phyloP scores from a whole-genome alignment of 1,139 yeast genomes.

The Saccharomyces uvarum region DNA sequence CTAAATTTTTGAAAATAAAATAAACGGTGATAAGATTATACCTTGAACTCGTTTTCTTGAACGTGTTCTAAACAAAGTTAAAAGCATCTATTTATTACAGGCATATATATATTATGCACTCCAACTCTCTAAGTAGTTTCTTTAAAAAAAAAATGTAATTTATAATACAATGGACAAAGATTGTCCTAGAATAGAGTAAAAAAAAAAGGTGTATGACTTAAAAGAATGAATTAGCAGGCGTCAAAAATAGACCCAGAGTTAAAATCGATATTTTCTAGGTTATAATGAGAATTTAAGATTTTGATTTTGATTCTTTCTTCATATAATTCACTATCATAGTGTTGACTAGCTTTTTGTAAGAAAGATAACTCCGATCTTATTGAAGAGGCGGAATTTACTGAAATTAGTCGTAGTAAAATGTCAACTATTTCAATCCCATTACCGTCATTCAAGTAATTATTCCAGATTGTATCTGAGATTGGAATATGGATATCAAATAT shows the following conservation, averaged over 20 bases:
- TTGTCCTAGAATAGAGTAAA: neutral
- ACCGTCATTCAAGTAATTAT: neutral
- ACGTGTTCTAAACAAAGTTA: neutral
- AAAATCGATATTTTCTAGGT: neutral
- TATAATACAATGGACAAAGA: neutral
- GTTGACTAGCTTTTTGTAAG: neutral
- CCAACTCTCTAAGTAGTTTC: neutral
- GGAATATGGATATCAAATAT: neutral
- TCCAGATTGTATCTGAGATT: neutral
- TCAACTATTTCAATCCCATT: neutral
- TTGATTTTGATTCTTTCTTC: neutral
- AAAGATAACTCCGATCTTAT: neutral
- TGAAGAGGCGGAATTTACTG: neutral
- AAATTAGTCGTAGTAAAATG: neutral
- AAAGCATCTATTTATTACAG: neutral
- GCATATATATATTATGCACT: neutral
- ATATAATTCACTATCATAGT: neutral
- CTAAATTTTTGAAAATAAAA: constrained; percentile 59
- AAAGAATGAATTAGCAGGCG: neutral
- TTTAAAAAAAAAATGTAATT: neutral
- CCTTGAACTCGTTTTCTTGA: neutral
- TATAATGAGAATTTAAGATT: neutral
- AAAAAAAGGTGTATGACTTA: neutral
- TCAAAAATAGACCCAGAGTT: neutral
- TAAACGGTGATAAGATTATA: neutral